Conservation (phyloP, 192 early-diverging fungal species). For the Glomus cerebriforme region DNA sequence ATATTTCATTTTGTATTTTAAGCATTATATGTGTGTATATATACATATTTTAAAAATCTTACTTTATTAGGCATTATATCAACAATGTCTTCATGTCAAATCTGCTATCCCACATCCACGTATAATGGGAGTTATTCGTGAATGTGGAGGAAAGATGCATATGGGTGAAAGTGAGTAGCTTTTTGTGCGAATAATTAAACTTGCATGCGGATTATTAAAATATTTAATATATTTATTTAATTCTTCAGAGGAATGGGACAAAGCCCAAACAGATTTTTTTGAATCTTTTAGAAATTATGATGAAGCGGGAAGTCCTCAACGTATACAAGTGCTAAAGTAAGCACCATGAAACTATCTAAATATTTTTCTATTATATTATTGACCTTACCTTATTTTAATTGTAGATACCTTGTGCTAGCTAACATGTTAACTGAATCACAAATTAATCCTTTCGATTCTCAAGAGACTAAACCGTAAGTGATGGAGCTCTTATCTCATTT, state of each 20-base stretch:
- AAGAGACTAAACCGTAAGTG: slow-evolving; percentile 89
- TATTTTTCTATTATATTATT: background rate
- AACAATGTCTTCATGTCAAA: slow-evolving; percentile 84
- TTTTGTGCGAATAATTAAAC: background rate
- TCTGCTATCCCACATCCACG: slow-evolving; percentile 95
- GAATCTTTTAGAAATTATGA: slow-evolving; percentile 98
- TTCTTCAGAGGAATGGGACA: slow-evolving; percentile 77
- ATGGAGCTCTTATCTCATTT: background rate
- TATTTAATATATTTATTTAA: background rate
- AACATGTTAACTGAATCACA: slow-evolving; percentile 95
- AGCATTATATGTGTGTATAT: background rate
- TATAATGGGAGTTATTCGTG: slow-evolving; percentile 95
- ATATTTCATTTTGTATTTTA: background rate
- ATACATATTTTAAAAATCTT: background rate
- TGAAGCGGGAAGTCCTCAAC: slow-evolving; percentile 90
- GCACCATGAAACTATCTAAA: background rate
- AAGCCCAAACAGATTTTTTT: slow-evolving; percentile 93
- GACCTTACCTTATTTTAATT: background rate
- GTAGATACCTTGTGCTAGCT: slow-evolving; percentile 85
- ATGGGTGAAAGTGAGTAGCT: slow-evolving; percentile 80
- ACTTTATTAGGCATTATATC: slow-evolving; percentile 65
- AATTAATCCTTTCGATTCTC: slow-evolving; percentile 96
- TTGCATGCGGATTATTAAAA: background rate
- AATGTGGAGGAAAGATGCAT: slow-evolving; percentile 98
- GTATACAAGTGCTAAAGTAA: slow-evolving; percentile 90